These are phyloP conservation scores for Kwoniella heveanensis DNA, from an alignment of 768 basidiomycete species.

Conservation along the genomic window DNA sequence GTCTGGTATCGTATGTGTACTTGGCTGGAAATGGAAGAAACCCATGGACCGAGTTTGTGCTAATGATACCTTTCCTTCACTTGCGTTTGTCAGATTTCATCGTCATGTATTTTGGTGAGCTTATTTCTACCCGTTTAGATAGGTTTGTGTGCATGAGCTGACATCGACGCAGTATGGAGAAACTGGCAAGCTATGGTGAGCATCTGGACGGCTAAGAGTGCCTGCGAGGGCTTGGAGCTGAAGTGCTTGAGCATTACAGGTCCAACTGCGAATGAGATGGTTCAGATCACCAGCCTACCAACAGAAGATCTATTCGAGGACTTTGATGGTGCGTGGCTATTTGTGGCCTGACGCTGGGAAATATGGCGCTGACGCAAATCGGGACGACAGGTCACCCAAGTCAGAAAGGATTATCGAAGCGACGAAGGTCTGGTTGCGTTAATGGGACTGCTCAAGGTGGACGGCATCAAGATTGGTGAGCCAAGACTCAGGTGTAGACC, in stretches of 20 bases:
- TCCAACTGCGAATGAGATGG: conserved; percentile 78
- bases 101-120: conserved; percentile 45
- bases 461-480: conserved; percentile 56
- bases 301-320: conserved; percentile 88
- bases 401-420: conserved; percentile 76
- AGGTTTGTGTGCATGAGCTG: not conserved
- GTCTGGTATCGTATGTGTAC: conserved; percentile 20
- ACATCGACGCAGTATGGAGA: conserved; percentile 42
- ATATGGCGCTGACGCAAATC: not conserved
- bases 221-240: not conserved
- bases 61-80: too few species aligned
- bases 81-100: conserved; percentile 24
- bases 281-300: conserved; percentile 70
- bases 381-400: conserved; percentile 62
- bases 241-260: conserved; percentile 6
- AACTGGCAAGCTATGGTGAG: conserved; percentile 62
- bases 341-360: not conserved
- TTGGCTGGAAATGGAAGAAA: too few species aligned
- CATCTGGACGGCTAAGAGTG: not conserved
- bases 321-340: conserved; percentile 63
- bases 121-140: not conserved
- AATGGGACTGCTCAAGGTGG: conserved; percentile 57
- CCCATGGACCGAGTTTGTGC: too few species aligned
- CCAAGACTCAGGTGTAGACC: not conserved
- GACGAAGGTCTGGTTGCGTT: conserved; percentile 72